These are phyloP conservation scores for Alternaria conjuncta DNA, from an alignment of 2,329 filamentous ascomycete genomes.

Conservation along the genomic window DNA sequence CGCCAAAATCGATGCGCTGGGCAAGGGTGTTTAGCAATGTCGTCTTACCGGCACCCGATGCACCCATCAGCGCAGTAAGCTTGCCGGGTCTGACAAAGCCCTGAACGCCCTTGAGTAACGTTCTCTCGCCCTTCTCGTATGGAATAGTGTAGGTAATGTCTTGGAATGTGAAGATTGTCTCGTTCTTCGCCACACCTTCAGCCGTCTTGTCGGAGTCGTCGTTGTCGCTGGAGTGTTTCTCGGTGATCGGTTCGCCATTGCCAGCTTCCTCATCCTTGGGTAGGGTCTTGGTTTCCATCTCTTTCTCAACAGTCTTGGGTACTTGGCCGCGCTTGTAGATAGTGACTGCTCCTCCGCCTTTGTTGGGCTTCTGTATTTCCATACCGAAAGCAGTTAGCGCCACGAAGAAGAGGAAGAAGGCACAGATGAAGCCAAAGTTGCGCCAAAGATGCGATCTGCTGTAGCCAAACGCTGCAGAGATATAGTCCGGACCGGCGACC, in stretches of 20 bases:
- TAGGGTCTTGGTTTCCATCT: constrained; percentile 60
- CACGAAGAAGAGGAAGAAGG: constrained; percentile 59
- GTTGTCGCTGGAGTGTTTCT: constrained; percentile 33
- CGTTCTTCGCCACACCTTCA: constrained; percentile 65
- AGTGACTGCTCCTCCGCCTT: constrained; percentile 65
- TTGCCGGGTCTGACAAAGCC: constrained; percentile 94
- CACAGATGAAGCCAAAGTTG: constrained; percentile 61
- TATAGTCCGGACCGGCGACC: constrained; percentile 64
- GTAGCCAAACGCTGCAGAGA: constrained; percentile 62
- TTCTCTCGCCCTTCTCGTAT: constrained; percentile 52
- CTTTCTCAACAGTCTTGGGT: constrained; percentile 63
- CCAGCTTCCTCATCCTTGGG: constrained; percentile 61
- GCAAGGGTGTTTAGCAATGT: constrained; percentile 47
- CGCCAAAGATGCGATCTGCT: constrained; percentile 66
- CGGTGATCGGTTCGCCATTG: constrained; percentile 39
- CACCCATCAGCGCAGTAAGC: constrained; percentile 78
- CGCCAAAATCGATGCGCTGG: constrained; percentile 54
- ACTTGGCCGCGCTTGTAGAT: constrained; percentile 69
- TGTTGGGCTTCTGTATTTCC: constrained; percentile 63
- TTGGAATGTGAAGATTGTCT: constrained; percentile 77
- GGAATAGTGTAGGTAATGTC: constrained; percentile 78
- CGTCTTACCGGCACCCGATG: constrained; percentile 60
- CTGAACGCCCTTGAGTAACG: constrained; percentile 65
- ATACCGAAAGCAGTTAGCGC: constrained; percentile 53
- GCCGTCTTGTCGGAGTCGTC: constrained; percentile 39